Evolutionary conservation across 345 rosid species (phyloP).

Genomic region (Citrus inodora): DNA sequence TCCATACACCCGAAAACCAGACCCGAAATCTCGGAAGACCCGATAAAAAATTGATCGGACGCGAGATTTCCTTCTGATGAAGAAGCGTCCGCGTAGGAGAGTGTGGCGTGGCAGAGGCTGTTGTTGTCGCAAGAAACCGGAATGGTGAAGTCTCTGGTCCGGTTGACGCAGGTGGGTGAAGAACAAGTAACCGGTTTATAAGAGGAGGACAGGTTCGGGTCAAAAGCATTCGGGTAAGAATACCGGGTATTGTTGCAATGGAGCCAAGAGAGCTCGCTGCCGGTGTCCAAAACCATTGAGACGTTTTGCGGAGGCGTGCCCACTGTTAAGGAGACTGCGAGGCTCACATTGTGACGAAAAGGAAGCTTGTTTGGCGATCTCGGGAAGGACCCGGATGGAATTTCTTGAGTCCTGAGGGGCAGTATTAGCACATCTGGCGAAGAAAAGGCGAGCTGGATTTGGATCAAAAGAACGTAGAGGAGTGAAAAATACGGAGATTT

Average conservation of each 20-base stretch:
- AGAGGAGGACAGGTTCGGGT: constrained; percentile 62
- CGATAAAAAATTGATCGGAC: constrained; percentile 54
- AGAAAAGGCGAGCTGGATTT: constrained; percentile 20
- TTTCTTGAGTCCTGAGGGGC: constrained; percentile 54
- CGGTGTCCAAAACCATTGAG: constrained; percentile 88
- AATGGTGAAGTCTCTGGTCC: constrained; percentile 68
- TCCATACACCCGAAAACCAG: constrained; percentile 88
- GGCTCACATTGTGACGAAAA: constrained; percentile 77
- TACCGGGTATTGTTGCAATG: constrained; percentile 52
- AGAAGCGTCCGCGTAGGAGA: constrained; percentile 83
- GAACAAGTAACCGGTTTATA: constrained; percentile 63
- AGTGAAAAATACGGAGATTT: constrained; percentile 12
- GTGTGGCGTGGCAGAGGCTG: constrained; percentile 71
- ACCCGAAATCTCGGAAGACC: constrained; percentile 40
- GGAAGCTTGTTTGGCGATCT: constrained; percentile 65
- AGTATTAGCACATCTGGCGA: constrained; percentile 37
- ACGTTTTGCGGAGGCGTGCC: constrained; percentile 92
- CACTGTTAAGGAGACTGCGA: constrained; percentile 66
- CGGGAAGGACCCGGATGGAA: constrained; percentile 36
- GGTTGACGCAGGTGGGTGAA: constrained; percentile 62
- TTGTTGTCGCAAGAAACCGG: constrained; percentile 82
- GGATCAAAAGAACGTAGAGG: constrained; percentile 13
- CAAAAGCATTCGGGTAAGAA: constrained; percentile 36
- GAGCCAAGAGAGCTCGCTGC: constrained; percentile 92
- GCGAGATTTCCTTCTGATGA: constrained; percentile 90